These are phyloP conservation scores for Bullera alba DNA, from an alignment of 768 basidiomycete genomes.

Conservation along the genomic window DNA sequence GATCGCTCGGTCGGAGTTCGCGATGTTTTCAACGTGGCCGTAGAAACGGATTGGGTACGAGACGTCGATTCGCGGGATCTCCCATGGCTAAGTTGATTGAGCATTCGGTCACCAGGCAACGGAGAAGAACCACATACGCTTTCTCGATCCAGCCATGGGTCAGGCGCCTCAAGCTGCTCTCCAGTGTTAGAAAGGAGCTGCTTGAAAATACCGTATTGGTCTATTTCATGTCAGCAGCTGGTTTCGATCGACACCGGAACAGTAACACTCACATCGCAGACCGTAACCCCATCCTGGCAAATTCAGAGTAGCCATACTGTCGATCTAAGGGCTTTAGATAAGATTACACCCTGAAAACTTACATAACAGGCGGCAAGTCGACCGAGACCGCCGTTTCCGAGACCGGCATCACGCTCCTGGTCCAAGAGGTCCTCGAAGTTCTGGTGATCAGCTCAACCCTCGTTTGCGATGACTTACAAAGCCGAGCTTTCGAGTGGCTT, in stretches of 20 bases:
- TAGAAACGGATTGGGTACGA: conserved; percentile 66
- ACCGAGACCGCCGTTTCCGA: conserved; percentile 93
- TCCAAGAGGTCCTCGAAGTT: conserved; percentile 78
- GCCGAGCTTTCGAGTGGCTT: conserved; percentile 68
- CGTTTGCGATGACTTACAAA: conserved; percentile 50
- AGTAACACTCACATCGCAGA: conserved; percentile 55
- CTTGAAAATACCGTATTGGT: conserved; percentile 92
- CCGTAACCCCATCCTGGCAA: conserved; percentile 96
- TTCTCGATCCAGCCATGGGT: conserved; percentile 50
- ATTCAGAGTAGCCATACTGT: conserved; percentile 82
- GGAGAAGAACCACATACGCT: conserved; percentile 19
- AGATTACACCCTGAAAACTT: conserved; percentile 11
- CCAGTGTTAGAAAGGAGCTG: conserved; percentile 61
- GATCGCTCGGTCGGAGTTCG: conserved; percentile 40
- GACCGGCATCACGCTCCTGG: conserved; percentile 83
- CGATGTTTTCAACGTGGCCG: conserved; percentile 65
- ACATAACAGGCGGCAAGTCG: conserved; percentile 96
- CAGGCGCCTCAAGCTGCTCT: conserved; percentile 48
- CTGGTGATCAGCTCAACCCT: conserved; percentile 18
- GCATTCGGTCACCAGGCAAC: neutral
- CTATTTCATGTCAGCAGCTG: conserved; percentile 5
- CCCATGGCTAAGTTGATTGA: conserved; percentile 47
- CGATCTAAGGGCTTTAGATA: conserved; percentile 44
- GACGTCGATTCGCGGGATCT: conserved; percentile 59
- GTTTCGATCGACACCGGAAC: neutral